A percentile compares a stretch with the other conserved stretches of the same genome.
phyloP scores from a whole-genome alignment of 176 grass and related monocot genomes.

The Zizania latifolia region DNA sequence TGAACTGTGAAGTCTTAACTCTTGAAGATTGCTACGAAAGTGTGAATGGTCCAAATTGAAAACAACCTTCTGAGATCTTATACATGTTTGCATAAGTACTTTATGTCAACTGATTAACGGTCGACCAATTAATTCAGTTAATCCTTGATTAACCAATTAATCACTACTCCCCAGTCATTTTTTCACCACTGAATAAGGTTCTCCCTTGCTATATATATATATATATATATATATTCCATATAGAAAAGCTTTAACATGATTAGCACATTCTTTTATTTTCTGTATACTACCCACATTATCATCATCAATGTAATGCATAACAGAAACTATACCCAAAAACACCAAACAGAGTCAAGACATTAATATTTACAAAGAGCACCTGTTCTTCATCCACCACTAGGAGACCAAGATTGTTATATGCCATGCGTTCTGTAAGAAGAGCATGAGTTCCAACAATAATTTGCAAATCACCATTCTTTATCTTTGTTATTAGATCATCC shows the following conservation, averaged over 20 bases:
- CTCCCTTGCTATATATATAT: neutral
- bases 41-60: too few relatives aligned
- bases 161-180: too few relatives aligned
- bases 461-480: conserved; percentile 66
- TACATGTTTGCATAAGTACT: too few relatives aligned
- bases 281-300: neutral
- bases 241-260: neutral
- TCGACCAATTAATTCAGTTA: too few relatives aligned
- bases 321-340: conserved; percentile 3
- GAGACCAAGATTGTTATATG: conserved; percentile 80
- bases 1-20: too few relatives aligned
- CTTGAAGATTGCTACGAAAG: too few relatives aligned
- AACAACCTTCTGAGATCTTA: too few relatives aligned
- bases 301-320: neutral
- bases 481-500: conserved; percentile 59
- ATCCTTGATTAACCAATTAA: too few relatives aligned
- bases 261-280: neutral
- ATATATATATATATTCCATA: neutral
- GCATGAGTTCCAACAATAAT: conserved; percentile 93
- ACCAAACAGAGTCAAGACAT: conserved; percentile 2
- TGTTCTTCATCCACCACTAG: conserved; percentile 97
- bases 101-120: too few relatives aligned
- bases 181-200: too few relatives aligned
- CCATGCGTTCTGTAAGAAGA: conserved; percentile 77
- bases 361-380: conserved; percentile 24